Evolutionary conservation across 2,329 filamentous ascomycete genomes (phyloP).

Genomic region (Stagonosporopsis vannaccii): DNA sequence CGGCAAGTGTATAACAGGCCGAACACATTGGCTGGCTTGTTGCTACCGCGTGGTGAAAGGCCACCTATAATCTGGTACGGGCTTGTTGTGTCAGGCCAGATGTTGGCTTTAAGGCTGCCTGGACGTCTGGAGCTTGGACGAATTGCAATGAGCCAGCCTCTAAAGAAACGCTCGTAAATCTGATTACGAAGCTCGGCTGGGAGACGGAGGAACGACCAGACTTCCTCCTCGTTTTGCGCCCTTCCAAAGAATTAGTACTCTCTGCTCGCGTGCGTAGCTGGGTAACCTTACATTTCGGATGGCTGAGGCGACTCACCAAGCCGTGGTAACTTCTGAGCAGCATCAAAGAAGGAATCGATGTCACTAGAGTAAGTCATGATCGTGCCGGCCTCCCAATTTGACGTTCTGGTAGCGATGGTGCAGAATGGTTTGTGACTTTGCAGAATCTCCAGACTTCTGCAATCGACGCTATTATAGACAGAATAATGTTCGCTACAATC

Average conservation of each 20-base stretch:
- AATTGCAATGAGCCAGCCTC: conserved; percentile 4
- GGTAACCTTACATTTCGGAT: neutral
- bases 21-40: neutral
- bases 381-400: neutral
- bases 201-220: neutral
- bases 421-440: neutral
- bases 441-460: neutral
- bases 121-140: neutral
- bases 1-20: conserved; percentile 7
- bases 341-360: neutral
- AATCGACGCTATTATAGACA: neutral
- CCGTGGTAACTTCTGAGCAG: neutral
- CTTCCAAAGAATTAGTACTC: neutral
- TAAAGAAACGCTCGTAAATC: conserved; percentile 3
- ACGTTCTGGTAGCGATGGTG: neutral
- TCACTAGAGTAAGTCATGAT: neutral
- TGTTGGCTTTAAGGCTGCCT: neutral
- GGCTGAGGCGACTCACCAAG: neutral
- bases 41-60: neutral
- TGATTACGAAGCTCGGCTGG: conserved; percentile 9
- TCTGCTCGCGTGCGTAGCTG: neutral
- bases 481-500: neutral
- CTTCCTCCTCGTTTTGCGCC: neutral
- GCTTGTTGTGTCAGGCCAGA: neutral
- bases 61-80: neutral